Conservation (phyloP, 192 early-diverging fungal genomes). For the Entophlyctis helioformis region DNA sequence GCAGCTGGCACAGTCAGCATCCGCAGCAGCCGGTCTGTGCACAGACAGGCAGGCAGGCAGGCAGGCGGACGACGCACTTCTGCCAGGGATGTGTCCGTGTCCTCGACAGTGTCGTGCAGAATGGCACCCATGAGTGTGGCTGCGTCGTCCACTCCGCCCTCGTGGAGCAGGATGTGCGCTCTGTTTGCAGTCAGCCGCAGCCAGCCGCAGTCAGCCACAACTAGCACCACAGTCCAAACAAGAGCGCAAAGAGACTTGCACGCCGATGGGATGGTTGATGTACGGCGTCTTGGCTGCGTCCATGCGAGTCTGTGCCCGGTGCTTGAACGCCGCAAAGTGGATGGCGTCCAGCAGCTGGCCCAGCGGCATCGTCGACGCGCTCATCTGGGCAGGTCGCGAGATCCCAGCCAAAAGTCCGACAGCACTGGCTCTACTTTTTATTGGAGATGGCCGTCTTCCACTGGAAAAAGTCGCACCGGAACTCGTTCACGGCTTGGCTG, state of each 20-base stretch:
- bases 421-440: too few species aligned
- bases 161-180: constrained; percentile 22
- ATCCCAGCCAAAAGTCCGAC: too few species aligned
- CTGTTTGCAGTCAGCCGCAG: constrained; percentile 1
- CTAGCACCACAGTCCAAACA: too few species aligned
- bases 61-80: constrained; percentile 18
- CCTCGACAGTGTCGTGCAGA: constrained; percentile 59
- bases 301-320: constrained; percentile 38
- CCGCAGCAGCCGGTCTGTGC: not conserved
- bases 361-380: not conserved
- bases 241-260: constrained; percentile 21
- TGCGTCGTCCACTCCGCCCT: constrained; percentile 35
- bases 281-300: constrained; percentile 49
- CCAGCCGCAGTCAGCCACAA: too few species aligned
- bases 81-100: constrained; percentile 49
- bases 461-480: constrained; percentile 30
- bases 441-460: too few species aligned
- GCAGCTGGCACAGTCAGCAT: too few species aligned
- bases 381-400: too few species aligned
- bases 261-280: constrained; percentile 53
- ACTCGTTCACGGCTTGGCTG: constrained; percentile 20
- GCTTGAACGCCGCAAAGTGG: constrained; percentile 42
- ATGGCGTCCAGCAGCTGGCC: constrained; percentile 17
- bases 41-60: not conserved
- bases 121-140: constrained; percentile 38